These are phyloP conservation scores for Senna tora DNA, from an alignment of 306 rosid species.

Conservation along the genomic window DNA sequence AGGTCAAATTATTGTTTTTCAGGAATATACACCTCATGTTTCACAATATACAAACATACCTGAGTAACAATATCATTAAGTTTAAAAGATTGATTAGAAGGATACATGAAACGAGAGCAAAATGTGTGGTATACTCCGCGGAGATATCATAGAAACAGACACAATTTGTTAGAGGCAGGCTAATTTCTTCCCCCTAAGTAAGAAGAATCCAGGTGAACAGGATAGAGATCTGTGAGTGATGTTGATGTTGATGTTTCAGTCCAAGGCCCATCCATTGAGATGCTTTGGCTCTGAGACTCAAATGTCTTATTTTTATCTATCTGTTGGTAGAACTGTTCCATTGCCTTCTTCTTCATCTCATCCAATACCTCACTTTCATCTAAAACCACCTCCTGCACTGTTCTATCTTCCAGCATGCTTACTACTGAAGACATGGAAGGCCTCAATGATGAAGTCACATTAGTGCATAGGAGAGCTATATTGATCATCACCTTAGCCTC, in stretches of 20 bases:
- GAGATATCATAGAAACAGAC: background rate
- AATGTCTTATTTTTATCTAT: background rate
- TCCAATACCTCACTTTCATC: slow-evolving; percentile 39
- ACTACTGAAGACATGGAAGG: slow-evolving; percentile 45
- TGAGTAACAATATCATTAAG: too few species aligned
- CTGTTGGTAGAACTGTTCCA: slow-evolving; percentile 14
- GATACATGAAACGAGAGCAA: too few species aligned
- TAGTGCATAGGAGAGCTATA: slow-evolving; percentile 49
- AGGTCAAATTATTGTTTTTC: too few species aligned
- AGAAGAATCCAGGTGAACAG: slow-evolving; percentile 39
- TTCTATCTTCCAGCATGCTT: slow-evolving; percentile 40
- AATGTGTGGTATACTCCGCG: too few species aligned
- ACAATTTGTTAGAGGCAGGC: background rate
- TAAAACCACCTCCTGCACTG: slow-evolving; percentile 25
- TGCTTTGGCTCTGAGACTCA: slow-evolving; percentile 32
- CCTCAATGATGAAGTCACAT: slow-evolving; percentile 36
- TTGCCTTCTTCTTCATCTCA: slow-evolving; percentile 30
- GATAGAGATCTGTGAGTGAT: slow-evolving; percentile 31
- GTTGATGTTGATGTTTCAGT: too few species aligned
- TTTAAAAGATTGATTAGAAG: too few species aligned
- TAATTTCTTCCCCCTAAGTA: background rate
- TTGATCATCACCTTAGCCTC: slow-evolving; percentile 48
- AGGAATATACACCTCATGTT: too few species aligned
- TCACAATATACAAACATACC: too few species aligned
- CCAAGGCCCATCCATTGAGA: slow-evolving; percentile 17